Evolutionary conservation across 495 filamentous ascomycete genomes (phyloP).

Genomic region (Copromyces sp.): DNA sequence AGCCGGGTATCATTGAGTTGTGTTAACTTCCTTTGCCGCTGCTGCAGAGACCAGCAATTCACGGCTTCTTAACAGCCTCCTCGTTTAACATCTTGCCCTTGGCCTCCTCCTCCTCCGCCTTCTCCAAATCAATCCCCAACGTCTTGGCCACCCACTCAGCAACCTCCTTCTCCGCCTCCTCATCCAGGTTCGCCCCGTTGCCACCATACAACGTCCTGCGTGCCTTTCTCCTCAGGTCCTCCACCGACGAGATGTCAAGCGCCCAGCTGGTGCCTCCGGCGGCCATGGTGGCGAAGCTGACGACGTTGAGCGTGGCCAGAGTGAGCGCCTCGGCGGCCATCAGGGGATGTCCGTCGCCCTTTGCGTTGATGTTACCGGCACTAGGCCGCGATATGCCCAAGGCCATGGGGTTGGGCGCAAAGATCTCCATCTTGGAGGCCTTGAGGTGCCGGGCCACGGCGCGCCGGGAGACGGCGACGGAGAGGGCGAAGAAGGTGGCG

Average conservation of each 20-base stretch:
- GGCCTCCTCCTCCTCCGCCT: neutral
- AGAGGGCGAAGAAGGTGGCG: conserved; percentile 58
- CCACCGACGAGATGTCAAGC: conserved; percentile 59
- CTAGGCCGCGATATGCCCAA: conserved; percentile 12
- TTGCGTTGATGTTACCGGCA: neutral
- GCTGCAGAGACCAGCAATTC: neutral
- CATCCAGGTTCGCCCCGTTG: conserved; percentile 34
- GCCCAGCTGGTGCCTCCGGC: conserved; percentile 58
- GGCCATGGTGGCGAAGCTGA: conserved; percentile 57
- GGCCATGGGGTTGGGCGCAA: conserved; percentile 45
- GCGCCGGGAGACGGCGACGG: conserved; percentile 60
- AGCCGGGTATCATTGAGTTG: neutral
- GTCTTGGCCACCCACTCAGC: conserved; percentile 60
- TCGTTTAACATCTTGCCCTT: neutral
- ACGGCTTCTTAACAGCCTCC: neutral
- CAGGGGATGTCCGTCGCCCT: conserved; percentile 30
- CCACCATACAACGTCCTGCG: conserved; percentile 36
- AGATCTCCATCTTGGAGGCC: conserved; percentile 52
- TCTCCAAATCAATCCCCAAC: conserved; percentile 42
- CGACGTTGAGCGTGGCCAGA: conserved; percentile 72
- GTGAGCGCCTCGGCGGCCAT: conserved; percentile 72
- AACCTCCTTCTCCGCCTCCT: conserved; percentile 54
- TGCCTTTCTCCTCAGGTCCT: conserved; percentile 51
- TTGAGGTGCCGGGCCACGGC: conserved; percentile 46
- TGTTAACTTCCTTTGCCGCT: neutral